Percentiles rank a stretch among this genome's conserved stretches.
Conservation (phyloP, 2,329 filamentous ascomycete species). For the Didymella pinodella region DNA sequence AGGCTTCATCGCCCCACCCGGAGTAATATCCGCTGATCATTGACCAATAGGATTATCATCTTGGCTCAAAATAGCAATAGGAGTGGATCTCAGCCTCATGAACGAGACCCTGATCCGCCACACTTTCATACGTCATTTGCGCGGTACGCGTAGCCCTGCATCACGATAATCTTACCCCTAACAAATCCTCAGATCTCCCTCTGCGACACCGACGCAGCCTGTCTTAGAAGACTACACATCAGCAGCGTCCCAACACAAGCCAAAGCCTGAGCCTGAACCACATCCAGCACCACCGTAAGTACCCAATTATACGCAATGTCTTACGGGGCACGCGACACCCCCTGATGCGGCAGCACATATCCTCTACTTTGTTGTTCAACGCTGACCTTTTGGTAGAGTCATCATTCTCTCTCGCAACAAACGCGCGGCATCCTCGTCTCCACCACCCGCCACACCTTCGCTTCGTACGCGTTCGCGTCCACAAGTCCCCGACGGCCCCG, state of each 20-base stretch:
- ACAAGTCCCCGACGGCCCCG: constrained; percentile 1
- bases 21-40: constrained; percentile 15
- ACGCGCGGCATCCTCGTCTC: constrained; percentile 20
- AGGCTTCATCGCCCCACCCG: constrained; percentile 2
- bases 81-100: constrained; percentile 30
- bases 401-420: constrained; percentile 29
- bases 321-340: constrained; percentile 3
- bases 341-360: neutral
- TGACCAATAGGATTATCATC: constrained; percentile 36
- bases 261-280: constrained; percentile 18
- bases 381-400: constrained; percentile 18
- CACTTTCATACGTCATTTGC: constrained; percentile 35
- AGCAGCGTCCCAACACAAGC: constrained; percentile 1
- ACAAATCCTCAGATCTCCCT: constrained; percentile 15
- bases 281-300: constrained; percentile 25
- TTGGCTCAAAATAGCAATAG: constrained; percentile 32
- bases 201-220: neutral
- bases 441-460: constrained; percentile 3
- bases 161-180: constrained; percentile 8
- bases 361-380: neutral
- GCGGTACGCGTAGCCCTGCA: constrained; percentile 31
- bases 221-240: constrained; percentile 12
- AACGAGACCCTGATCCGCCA: constrained; percentile 32
- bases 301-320: neutral
- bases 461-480: constrained; percentile 1